Percentiles rank a stretch among this genome's conserved stretches.
These are phyloP conservation scores for Argentina anserina DNA, from an alignment of 306 rosid species.

Conservation along the genomic window DNA sequence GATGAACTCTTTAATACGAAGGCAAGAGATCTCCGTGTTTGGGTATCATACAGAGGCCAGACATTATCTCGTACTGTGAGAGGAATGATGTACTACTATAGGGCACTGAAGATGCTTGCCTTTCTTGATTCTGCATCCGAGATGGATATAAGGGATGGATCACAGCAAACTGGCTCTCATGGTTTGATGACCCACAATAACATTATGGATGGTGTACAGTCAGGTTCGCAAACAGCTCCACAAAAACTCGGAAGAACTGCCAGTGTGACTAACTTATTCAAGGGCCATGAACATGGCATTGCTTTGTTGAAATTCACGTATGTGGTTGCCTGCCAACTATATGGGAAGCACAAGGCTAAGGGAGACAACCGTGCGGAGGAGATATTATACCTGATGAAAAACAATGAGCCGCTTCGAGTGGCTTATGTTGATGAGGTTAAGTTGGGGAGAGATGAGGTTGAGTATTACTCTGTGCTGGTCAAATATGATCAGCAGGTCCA, in stretches of 20 bases:
- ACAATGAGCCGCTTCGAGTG: conserved; percentile 89
- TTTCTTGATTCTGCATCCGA: conserved; percentile 89
- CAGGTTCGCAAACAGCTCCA: conserved; percentile 33
- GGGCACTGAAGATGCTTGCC: conserved; percentile 82
- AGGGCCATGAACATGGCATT: conserved; percentile 67
- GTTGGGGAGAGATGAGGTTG: conserved; percentile 59
- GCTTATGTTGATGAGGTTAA: conserved; percentile 86
- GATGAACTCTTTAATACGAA: conserved; percentile 56
- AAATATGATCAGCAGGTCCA: conserved; percentile 73
- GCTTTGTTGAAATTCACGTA: conserved; percentile 88
- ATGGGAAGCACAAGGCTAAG: conserved; percentile 71
- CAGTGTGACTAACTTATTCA: conserved; percentile 51
- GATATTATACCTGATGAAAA: conserved; percentile 67
- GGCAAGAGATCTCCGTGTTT: conserved; percentile 64
- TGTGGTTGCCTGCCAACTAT: conserved; percentile 85
- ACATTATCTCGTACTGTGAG: conserved; percentile 88
- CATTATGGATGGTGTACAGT: conserved; percentile 36
- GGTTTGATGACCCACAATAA: conserved; percentile 37
- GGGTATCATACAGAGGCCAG: conserved; percentile 96
- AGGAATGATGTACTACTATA: conserved; percentile 94
- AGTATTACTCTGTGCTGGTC: conserved; percentile 90
- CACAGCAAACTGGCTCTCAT: conserved; percentile 51
- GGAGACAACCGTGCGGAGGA: conserved; percentile 83
- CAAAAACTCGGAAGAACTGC: conserved; percentile 45
- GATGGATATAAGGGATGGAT: conserved; percentile 51